Evolutionary conservation across 2,329 filamentous ascomycete genomes (phyloP).

Genomic region (Pseudogymnoascus sp.): DNA sequence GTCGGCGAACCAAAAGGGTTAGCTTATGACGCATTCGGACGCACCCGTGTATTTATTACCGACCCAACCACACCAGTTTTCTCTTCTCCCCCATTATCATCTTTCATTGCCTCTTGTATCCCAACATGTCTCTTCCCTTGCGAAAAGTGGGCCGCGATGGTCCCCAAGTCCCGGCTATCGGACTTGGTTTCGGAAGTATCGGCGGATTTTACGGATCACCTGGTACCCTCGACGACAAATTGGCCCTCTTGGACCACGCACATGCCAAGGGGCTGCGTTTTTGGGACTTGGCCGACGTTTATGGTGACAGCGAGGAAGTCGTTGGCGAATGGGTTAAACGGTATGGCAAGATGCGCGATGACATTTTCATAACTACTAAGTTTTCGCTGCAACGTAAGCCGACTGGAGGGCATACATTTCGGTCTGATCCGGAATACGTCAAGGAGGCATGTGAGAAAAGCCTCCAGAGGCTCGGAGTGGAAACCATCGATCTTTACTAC

Average conservation of each 20-base stretch:
- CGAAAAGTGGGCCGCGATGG: slow-evolving; percentile 25
- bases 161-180: slow-evolving; percentile 22
- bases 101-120: not conserved
- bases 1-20: not conserved
- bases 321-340: slow-evolving; percentile 42
- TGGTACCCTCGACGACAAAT: not conserved
- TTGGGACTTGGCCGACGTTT: slow-evolving; percentile 32
- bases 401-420: slow-evolving; percentile 7
- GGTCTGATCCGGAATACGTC: slow-evolving; percentile 29
- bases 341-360: slow-evolving; percentile 32
- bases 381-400: slow-evolving; percentile 31
- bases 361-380: slow-evolving; percentile 47
- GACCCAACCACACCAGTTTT: not conserved
- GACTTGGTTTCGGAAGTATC: slow-evolving; percentile 25
- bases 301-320: slow-evolving; percentile 40
- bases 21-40: not conserved
- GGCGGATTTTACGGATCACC: slow-evolving; percentile 25
- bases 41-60: not conserved
- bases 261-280: slow-evolving; percentile 21
- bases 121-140: slow-evolving; percentile 17
- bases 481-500: slow-evolving; percentile 33
- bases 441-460: slow-evolving; percentile 33
- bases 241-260: slow-evolving; percentile 25
- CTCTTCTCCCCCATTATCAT: not conserved
- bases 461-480: slow-evolving; percentile 32